Conservation (phyloP, 805 yeast species). For the Wickerhamomyces ciferrii region DNA sequence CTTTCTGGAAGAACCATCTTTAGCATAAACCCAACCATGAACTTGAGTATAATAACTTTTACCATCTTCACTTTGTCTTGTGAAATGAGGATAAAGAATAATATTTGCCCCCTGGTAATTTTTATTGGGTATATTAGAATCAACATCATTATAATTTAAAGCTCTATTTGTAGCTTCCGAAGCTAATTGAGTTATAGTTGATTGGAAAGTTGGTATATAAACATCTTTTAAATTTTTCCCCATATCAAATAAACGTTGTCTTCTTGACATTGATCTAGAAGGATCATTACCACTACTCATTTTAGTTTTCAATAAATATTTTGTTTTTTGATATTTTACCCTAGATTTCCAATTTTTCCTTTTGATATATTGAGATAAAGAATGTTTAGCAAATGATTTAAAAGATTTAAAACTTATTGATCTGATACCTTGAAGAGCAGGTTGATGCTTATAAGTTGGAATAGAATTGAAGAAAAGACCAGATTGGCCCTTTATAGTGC, state of each 20-base stretch:
- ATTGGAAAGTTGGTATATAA: constrained; percentile 47
- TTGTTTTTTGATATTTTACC: not conserved
- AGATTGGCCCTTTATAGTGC: not conserved
- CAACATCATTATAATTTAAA: constrained; percentile 10
- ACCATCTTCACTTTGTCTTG: constrained; percentile 27
- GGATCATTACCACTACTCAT: not conserved
- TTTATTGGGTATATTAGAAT: constrained; percentile 22
- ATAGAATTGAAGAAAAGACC: not conserved
- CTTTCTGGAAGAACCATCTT: constrained; percentile 67
- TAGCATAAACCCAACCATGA: constrained; percentile 65
- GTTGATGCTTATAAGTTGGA: too few species aligned
- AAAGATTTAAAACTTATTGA: not conserved
- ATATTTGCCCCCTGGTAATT: constrained; percentile 46
- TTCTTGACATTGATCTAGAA: constrained; percentile 19
- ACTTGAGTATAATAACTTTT: constrained; percentile 50
- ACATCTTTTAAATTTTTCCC: constrained; percentile 52
- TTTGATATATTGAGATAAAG: not conserved
- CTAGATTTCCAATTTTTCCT: not conserved
- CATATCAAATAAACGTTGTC: constrained; percentile 44
- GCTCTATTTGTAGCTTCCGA: constrained; percentile 32
- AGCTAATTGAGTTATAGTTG: constrained; percentile 43
- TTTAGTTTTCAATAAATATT: not conserved
- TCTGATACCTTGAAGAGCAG: too few species aligned
- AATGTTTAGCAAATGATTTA: not conserved
- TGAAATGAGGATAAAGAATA: constrained; percentile 54